phyloP scores from a whole-genome alignment of 140 eudicot genomes.

The Senecio squalidus region DNA sequence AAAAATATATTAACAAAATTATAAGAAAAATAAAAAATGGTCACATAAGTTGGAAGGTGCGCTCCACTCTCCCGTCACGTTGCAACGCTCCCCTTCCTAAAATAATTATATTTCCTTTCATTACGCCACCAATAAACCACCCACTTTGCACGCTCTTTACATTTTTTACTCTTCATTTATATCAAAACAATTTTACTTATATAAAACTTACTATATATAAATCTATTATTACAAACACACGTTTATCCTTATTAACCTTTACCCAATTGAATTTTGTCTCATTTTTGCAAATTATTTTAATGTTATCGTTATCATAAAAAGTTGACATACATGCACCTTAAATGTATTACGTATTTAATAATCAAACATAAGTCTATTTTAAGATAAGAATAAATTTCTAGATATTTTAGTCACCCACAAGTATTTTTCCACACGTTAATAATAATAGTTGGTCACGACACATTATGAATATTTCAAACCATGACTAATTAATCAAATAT shows the following conservation, averaged over 20 bases:
- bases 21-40: no score
- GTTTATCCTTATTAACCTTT: no score
- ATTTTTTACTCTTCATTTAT: background rate
- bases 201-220: background rate
- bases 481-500: constrained; percentile 16
- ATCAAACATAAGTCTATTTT: no score
- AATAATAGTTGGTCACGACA: constrained; percentile 16
- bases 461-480: constrained; percentile 9
- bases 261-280: no score
- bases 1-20: background rate
- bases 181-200: background rate
- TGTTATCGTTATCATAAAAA: no score
- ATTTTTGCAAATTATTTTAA: no score
- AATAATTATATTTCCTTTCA: constrained; percentile 24
- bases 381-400: constrained; percentile 1
- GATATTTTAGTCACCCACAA: constrained; percentile 4
- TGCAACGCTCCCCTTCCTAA: constrained; percentile 4
- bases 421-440: constrained; percentile 25
- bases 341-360: no score
- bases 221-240: background rate
- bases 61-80: constrained; percentile 24
- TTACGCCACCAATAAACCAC: constrained; percentile 35
- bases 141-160: constrained; percentile 21
- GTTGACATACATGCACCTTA: no score
- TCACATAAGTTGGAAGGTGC: constrained; percentile 8